Evolutionary conservation across 768 basidiomycete genomes (phyloP).

Genomic region (Phylloporus rhodoxanthus): DNA sequence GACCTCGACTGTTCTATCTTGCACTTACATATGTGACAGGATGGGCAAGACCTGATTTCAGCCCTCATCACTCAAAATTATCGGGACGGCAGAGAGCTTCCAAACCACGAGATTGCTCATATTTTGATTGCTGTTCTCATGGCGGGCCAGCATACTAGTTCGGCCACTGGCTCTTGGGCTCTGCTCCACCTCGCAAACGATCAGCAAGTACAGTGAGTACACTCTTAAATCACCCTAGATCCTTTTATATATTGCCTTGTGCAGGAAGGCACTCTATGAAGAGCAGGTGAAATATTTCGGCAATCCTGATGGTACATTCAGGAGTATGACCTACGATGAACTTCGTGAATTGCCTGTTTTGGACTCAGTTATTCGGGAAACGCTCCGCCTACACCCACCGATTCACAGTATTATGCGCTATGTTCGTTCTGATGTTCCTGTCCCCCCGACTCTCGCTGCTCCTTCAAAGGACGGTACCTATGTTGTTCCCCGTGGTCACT

Average conservation of each 20-base stretch:
- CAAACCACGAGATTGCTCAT: conserved; percentile 91
- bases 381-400: conserved; percentile 87
- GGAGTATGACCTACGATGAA: conserved; percentile 80
- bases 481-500: conserved; percentile 86
- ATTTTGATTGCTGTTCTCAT: conserved; percentile 98
- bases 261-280: conserved; percentile 74
- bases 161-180: conserved; percentile 86
- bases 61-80: conserved; percentile 81
- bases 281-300: conserved; percentile 85
- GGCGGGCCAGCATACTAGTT: conserved; percentile 99
- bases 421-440: conserved; percentile 76
- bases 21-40: conserved; percentile 32
- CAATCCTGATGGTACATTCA: conserved; percentile 73
- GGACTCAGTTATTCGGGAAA: conserved; percentile 89
- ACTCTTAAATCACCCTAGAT: background rate
- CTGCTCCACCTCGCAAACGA: conserved; percentile 81
- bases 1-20: background rate
- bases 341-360: conserved; percentile 76
- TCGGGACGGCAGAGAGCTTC: conserved; percentile 68
- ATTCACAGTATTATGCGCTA: conserved; percentile 95
- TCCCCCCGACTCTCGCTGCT: conserved; percentile 75
- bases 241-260: background rate
- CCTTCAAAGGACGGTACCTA: conserved; percentile 70
- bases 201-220: conserved; percentile 64
- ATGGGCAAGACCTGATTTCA: conserved; percentile 88